These are phyloP conservation scores for Rhizoctonia solani DNA, from an alignment of 1,284 basidiomycete genomes.

Conservation along the genomic window DNA sequence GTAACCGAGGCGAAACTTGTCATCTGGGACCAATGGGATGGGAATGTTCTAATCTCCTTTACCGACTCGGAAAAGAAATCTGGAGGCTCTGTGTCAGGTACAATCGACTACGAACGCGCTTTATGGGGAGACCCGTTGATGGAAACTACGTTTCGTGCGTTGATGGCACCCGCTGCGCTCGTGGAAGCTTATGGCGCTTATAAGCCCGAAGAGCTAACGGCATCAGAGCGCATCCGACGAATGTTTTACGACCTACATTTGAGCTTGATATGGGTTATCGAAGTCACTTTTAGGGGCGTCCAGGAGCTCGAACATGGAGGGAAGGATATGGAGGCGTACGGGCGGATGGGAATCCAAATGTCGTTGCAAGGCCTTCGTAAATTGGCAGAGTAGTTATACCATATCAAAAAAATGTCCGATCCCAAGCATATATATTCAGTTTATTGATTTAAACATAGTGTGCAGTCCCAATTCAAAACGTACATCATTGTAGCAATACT, in stretches of 20 bases:
- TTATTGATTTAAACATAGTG: no score
- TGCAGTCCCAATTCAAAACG: neutral
- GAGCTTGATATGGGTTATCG: slow-evolving; percentile 27
- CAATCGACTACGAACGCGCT: slow-evolving; percentile 30
- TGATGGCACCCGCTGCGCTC: slow-evolving; percentile 1
- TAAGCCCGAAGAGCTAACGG: slow-evolving; percentile 1
- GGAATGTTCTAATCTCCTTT: slow-evolving; percentile 23
- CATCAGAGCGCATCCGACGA: neutral
- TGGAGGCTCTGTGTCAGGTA: slow-evolving; percentile 15
- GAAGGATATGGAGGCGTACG: slow-evolving; percentile 31
- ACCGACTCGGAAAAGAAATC: neutral
- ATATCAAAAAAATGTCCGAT: no score
- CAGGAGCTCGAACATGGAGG: slow-evolving; percentile 17
- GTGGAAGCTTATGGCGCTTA: slow-evolving; percentile 20
- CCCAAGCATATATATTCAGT: no score
- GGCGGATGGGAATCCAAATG: slow-evolving; percentile 25
- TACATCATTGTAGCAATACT: neutral
- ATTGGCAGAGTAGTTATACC: no score
- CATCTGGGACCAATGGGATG: slow-evolving; percentile 31
- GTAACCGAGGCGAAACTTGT: slow-evolving; percentile 18
- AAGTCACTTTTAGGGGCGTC: slow-evolving; percentile 23
- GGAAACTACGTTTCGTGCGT: slow-evolving; percentile 4
- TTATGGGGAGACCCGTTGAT: slow-evolving; percentile 30
- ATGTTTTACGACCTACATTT: slow-evolving; percentile 26
- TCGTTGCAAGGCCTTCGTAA: slow-evolving; percentile 5